A percentile compares a stretch with the other conserved stretches of the same genome.
phyloP scores from a whole-genome alignment of 1,284 basidiomycete genomes.

The Waitea zeae region DNA sequence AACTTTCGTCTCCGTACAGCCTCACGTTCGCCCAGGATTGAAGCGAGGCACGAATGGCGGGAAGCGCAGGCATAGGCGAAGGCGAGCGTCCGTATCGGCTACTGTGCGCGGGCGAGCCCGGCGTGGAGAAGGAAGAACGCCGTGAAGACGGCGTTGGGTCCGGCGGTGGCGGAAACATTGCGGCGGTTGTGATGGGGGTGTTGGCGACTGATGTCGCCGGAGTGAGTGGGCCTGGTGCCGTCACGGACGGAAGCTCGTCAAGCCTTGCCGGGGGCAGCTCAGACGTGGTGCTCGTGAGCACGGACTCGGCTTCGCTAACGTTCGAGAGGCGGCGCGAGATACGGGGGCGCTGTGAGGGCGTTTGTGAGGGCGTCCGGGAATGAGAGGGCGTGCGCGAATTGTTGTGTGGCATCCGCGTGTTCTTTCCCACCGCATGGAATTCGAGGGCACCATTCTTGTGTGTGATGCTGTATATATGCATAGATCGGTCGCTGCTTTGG shows the following conservation, averaged over 20 bases:
- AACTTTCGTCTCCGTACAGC: slow-evolving; percentile 91
- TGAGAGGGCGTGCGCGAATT: slow-evolving; percentile 50
- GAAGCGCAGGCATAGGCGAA: slow-evolving; percentile 80
- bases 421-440: slow-evolving; percentile 72
- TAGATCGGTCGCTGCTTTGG: slow-evolving; percentile 82
- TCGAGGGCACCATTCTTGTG: slow-evolving; percentile 68
- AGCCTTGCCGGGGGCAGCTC: no score
- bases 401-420: slow-evolving; percentile 51
- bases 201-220: slow-evolving; percentile 43
- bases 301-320: slow-evolving; percentile 56
- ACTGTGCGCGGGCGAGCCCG: slow-evolving; percentile 50
- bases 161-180: slow-evolving; percentile 64
- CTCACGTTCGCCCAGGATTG: slow-evolving; percentile 34
- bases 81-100: slow-evolving; percentile 68
- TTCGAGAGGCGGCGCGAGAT: slow-evolving; percentile 55
- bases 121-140: slow-evolving; percentile 78
- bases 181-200: slow-evolving; percentile 27
- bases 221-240: slow-evolving; percentile 30
- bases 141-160: slow-evolving; percentile 61
- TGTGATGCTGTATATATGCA: slow-evolving; percentile 75
- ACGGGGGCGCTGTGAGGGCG: slow-evolving; percentile 32
- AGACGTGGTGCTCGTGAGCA: slow-evolving; percentile 29
- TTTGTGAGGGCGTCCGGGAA: slow-evolving; percentile 17
- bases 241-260: slow-evolving; percentile 6
- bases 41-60: slow-evolving; percentile 56